Evolutionary conservation across 108 stramenopile genomes (phyloP).

Genomic region (Poteriospumella lacustris): DNA sequence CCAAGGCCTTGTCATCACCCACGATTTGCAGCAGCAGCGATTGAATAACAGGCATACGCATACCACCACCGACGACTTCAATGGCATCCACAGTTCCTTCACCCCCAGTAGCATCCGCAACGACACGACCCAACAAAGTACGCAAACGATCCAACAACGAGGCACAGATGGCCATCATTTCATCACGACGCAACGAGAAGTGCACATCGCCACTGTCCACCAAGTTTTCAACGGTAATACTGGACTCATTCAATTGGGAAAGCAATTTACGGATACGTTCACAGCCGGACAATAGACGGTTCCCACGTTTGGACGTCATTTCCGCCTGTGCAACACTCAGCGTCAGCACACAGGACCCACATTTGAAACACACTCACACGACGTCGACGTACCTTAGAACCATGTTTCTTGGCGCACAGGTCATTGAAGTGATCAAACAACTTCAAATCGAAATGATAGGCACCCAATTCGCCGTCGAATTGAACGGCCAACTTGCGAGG

Average conservation of each 20-base stretch:
- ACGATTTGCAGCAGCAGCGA: constrained; percentile 4
- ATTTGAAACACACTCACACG: background rate
- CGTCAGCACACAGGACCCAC: no score
- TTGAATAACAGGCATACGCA: constrained; percentile 33
- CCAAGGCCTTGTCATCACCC: constrained; percentile 14
- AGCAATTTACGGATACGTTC: background rate
- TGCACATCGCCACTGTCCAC: background rate
- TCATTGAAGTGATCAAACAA: background rate
- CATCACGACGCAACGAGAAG: background rate
- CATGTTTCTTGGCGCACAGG: no score
- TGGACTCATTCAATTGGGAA: background rate
- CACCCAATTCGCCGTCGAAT: no score
- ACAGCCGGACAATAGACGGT: background rate
- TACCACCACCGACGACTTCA: constrained; percentile 31
- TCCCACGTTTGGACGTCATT: no score
- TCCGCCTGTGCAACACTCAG: no score
- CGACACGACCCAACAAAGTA: background rate
- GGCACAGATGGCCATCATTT: background rate
- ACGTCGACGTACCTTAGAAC: background rate
- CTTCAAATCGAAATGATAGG: background rate
- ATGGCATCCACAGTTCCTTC: background rate
- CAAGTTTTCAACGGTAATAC: constrained; percentile 11
- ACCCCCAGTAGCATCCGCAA: background rate
- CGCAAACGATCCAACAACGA: no score
- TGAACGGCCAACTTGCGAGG: no score